Conservation (phyloP, 768 basidiomycete species). For the Tylopilus cervinicoccineus region DNA sequence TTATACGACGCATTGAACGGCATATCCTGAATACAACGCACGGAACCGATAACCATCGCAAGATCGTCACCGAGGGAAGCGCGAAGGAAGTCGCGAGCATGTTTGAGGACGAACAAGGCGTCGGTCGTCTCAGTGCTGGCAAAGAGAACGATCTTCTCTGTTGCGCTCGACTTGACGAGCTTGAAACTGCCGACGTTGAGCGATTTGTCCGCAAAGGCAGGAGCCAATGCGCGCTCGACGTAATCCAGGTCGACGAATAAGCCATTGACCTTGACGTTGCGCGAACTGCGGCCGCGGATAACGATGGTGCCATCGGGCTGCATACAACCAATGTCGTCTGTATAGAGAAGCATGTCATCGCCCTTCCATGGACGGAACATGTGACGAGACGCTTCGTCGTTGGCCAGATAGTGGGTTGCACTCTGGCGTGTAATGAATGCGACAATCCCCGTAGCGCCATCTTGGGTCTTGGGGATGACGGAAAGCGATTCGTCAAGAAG, state of each 20-base stretch:
- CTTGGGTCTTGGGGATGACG: slow-evolving; percentile 17
- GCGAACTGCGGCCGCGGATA: slow-evolving; percentile 27
- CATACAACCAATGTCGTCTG: slow-evolving; percentile 28
- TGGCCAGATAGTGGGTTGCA: slow-evolving; percentile 27
- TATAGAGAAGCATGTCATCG: slow-evolving; percentile 24
- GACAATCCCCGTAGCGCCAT: slow-evolving; percentile 26
- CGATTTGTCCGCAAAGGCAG: slow-evolving; percentile 19
- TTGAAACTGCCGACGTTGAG: slow-evolving; percentile 22
- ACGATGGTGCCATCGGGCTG: slow-evolving; percentile 25
- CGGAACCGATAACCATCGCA: slow-evolving; percentile 23
- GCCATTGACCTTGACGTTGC: slow-evolving; percentile 29
- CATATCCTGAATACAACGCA: slow-evolving; percentile 25
- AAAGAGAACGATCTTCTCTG: slow-evolving; percentile 27
- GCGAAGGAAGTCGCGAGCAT: slow-evolving; percentile 20
- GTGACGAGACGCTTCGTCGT: slow-evolving; percentile 24
- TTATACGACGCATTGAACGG: slow-evolving; percentile 32
- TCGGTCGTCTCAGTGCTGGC: slow-evolving; percentile 15
- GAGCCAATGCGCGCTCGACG: slow-evolving; percentile 24
- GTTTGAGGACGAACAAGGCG: slow-evolving; percentile 21
- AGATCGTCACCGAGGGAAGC: slow-evolving; percentile 16
- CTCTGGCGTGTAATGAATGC: slow-evolving; percentile 25
- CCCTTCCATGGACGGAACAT: slow-evolving; percentile 27
- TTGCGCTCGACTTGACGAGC: slow-evolving; percentile 24
- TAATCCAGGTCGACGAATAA: slow-evolving; percentile 28
- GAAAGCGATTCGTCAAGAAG: slow-evolving; percentile 23